phyloP scores from a whole-genome alignment of 371 early-diverging fungal species.

The Fennellomyces sp. region DNA sequence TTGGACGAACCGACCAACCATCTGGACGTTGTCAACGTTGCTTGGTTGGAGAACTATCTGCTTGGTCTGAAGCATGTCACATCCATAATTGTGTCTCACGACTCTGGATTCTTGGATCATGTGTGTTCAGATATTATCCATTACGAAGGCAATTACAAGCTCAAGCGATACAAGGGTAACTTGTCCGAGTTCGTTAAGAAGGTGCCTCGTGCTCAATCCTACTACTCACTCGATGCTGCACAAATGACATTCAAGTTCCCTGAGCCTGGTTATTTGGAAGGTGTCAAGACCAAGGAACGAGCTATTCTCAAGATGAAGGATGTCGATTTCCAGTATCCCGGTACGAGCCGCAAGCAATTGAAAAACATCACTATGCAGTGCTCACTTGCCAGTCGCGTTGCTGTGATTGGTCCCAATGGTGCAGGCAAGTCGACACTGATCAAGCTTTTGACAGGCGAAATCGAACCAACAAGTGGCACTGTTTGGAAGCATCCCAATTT shows the following conservation, averaged over 20 bases:
- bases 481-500: slow-evolving; percentile 82
- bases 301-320: slow-evolving; percentile 70
- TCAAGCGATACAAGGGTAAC: slow-evolving; percentile 84
- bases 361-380: slow-evolving; percentile 63
- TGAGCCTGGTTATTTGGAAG: slow-evolving; percentile 74
- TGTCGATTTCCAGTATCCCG: slow-evolving; percentile 72
- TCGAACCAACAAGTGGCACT: slow-evolving; percentile 64
- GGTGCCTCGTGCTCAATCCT: slow-evolving; percentile 77
- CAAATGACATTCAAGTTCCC: slow-evolving; percentile 67
- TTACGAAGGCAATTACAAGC: slow-evolving; percentile 72
- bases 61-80: slow-evolving; percentile 72
- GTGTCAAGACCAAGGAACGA: slow-evolving; percentile 76
- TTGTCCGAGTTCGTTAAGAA: slow-evolving; percentile 82
- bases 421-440: slow-evolving; percentile 82
- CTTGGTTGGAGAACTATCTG: slow-evolving; percentile 86
- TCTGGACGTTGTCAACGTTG: slow-evolving; percentile 82
- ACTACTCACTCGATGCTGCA: slow-evolving; percentile 67
- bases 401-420: slow-evolving; percentile 80
- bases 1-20: slow-evolving; percentile 95
- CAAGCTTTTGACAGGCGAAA: slow-evolving; percentile 84
- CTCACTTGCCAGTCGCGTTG: slow-evolving; percentile 71
- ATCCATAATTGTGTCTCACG: slow-evolving; percentile 90
- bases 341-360: slow-evolving; percentile 54
- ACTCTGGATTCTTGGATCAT: slow-evolving; percentile 86
- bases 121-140: slow-evolving; percentile 86